phyloP scores from a whole-genome alignment of 2,329 filamentous ascomycete genomes.

The Periconia sp. region DNA sequence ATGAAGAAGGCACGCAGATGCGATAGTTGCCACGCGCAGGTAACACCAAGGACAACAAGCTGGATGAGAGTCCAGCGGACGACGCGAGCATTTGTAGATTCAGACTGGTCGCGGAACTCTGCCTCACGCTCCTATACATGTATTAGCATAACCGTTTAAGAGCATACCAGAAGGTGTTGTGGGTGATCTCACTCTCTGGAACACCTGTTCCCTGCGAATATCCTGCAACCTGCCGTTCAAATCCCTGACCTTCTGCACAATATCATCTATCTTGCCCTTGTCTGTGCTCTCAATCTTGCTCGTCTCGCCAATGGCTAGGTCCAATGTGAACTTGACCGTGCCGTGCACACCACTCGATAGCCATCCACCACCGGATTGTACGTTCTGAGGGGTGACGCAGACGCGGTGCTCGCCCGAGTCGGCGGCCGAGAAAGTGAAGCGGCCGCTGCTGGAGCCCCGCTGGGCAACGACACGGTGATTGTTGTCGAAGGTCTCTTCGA shows the following conservation, averaged over 20 bases:
- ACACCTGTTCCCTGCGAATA: constrained; percentile 92
- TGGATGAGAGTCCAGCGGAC: constrained; percentile 95
- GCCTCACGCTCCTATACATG: constrained; percentile 83
- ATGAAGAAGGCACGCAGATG: constrained; percentile 98
- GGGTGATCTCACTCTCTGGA: constrained; percentile 73
- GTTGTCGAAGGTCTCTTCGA: constrained; percentile 97
- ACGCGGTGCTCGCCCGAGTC: constrained; percentile 95
- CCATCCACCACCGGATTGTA: constrained; percentile 73
- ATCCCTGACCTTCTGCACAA: constrained; percentile 87
- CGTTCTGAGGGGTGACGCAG: constrained; percentile 88
- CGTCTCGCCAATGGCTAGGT: constrained; percentile 93
- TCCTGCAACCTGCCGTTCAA: constrained; percentile 86
- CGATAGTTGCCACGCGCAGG: constrained; percentile 96
- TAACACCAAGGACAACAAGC: constrained; percentile 79
- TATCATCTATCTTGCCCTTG: constrained; percentile 89
- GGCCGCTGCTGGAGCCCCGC: constrained; percentile 74
- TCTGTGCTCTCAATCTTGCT: constrained; percentile 92
- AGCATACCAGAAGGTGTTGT: neutral
- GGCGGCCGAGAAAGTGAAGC: constrained; percentile 94
- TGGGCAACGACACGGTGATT: constrained; percentile 95
- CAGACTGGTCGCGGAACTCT: constrained; percentile 97
- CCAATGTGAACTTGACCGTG: constrained; percentile 82
- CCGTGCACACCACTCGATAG: constrained; percentile 69
- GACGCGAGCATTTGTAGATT: constrained; percentile 88
- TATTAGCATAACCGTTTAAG: constrained; percentile 19